Evolutionary conservation across 768 basidiomycete species (phyloP).

Genomic region (Termitomyces sp.): DNA sequence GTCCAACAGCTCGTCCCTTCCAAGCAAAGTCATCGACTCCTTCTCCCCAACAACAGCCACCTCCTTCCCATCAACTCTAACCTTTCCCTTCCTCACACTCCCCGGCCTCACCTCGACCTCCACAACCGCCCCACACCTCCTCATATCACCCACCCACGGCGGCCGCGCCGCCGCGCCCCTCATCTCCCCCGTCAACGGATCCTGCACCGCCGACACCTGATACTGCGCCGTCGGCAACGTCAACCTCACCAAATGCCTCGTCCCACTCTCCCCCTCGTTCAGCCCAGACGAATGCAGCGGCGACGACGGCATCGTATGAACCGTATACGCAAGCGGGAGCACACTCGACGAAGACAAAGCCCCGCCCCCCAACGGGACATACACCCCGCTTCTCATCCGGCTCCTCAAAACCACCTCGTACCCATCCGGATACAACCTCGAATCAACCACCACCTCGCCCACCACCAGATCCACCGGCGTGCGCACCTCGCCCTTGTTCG

Average conservation of each 20-base stretch:
- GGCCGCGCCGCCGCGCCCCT: slow-evolving; percentile 58
- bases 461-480: slow-evolving; percentile 67
- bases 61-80: slow-evolving; percentile 40
- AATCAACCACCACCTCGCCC: slow-evolving; percentile 75
- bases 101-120: slow-evolving; percentile 50
- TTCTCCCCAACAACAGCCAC: slow-evolving; percentile 67
- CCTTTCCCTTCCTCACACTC: slow-evolving; percentile 25
- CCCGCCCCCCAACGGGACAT: slow-evolving; percentile 25
- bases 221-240: slow-evolving; percentile 81
- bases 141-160: slow-evolving; percentile 64
- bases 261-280: slow-evolving; percentile 39
- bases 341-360: slow-evolving; percentile 7
- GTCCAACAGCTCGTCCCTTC: slow-evolving; percentile 73
- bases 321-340: slow-evolving; percentile 51
- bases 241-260: slow-evolving; percentile 73
- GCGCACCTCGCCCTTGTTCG: slow-evolving; percentile 53
- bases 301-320: slow-evolving; percentile 79
- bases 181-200: slow-evolving; percentile 74
- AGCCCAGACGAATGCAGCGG: slow-evolving; percentile 71
- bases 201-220: slow-evolving; percentile 66
- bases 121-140: slow-evolving; percentile 45
- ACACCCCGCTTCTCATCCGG: slow-evolving; percentile 24
- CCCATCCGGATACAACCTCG: slow-evolving; percentile 74
- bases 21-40: slow-evolving; percentile 64
- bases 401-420: slow-evolving; percentile 51